These are phyloP conservation scores for Begonia fuchsioides DNA, from an alignment of 306 rosid genomes.

Conservation along the genomic window DNA sequence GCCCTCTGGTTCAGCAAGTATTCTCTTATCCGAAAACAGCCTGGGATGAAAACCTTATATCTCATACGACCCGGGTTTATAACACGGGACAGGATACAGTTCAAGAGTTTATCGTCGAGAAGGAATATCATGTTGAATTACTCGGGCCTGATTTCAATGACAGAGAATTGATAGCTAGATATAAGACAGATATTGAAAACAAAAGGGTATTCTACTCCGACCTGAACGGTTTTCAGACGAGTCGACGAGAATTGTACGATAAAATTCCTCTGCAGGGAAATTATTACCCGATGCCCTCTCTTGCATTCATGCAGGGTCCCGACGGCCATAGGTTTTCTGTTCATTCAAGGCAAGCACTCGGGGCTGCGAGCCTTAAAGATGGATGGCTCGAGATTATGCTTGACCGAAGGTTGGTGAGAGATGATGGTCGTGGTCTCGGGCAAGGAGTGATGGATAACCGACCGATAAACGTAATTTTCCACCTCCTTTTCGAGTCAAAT, in stretches of 20 bases:
- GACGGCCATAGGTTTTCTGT: slow-evolving; percentile 79
- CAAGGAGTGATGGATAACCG: slow-evolving; percentile 98
- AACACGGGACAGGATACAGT: slow-evolving; percentile 38
- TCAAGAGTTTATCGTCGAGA: slow-evolving; percentile 66
- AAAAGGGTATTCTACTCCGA: slow-evolving; percentile 70
- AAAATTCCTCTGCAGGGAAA: slow-evolving; percentile 96
- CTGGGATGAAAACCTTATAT: slow-evolving; percentile 62
- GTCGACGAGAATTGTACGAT: slow-evolving; percentile 83
- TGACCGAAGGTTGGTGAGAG: slow-evolving; percentile 78
- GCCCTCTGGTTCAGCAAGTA: slow-evolving; percentile 79
- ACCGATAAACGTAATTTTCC: slow-evolving; percentile 69
- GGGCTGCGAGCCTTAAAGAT: slow-evolving; percentile 76
- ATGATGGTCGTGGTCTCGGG: slow-evolving; percentile 95
- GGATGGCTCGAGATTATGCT: slow-evolving; percentile 99
- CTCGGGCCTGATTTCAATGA: slow-evolving; percentile 47
- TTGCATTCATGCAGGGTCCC: slow-evolving; percentile 73
- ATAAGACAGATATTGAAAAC: slow-evolving; percentile 67
- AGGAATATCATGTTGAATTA: slow-evolving; percentile 96
- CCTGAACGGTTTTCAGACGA: slow-evolving; percentile 91
- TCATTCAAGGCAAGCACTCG: slow-evolving; percentile 80
- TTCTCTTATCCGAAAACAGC: slow-evolving; percentile 68
- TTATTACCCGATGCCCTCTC: slow-evolving; percentile 90
- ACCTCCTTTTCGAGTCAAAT: slow-evolving; percentile 54
- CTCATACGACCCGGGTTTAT: slow-evolving; percentile 85
- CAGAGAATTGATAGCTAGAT: slow-evolving; percentile 80